phyloP scores from a whole-genome alignment of 1,284 basidiomycete genomes.

The Cryptococcus sp. region DNA sequence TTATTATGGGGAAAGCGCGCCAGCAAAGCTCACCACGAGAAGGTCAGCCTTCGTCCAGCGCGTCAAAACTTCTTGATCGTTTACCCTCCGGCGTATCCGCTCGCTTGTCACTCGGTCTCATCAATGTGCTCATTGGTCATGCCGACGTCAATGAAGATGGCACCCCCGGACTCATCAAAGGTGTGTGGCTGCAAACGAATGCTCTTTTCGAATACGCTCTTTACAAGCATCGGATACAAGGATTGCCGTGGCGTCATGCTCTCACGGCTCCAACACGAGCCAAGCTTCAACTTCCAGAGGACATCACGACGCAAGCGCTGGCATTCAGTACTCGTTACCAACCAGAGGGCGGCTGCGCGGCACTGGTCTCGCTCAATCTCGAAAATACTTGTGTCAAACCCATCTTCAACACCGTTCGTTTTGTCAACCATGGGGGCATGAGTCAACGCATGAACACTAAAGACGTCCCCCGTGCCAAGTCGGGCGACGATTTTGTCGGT shows the following conservation, averaged over 20 bases:
- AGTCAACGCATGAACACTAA: slow-evolving; percentile 18
- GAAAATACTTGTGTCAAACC: slow-evolving; percentile 41
- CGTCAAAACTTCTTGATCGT: slow-evolving; percentile 49
- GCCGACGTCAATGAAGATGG: slow-evolving; percentile 74
- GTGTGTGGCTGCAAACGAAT: slow-evolving; percentile 66
- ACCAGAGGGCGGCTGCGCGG: slow-evolving; percentile 43
- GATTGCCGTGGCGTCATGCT: slow-evolving; percentile 57
- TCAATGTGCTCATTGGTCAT: slow-evolving; percentile 70
- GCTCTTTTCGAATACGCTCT: slow-evolving; percentile 65
- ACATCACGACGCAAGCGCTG: slow-evolving; percentile 63
- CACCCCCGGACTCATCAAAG: slow-evolving; percentile 66
- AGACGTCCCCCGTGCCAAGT: slow-evolving; percentile 6
- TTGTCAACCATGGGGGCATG: slow-evolving; percentile 27
- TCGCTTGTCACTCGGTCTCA: slow-evolving; percentile 64
- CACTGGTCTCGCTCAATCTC: slow-evolving; percentile 37
- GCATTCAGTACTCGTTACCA: slow-evolving; percentile 56
- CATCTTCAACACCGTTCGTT: slow-evolving; percentile 45
- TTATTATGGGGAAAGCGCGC: slow-evolving; percentile 54
- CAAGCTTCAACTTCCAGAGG: slow-evolving; percentile 59
- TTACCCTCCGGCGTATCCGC: slow-evolving; percentile 62
- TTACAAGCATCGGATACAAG: slow-evolving; percentile 53
- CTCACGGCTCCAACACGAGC: slow-evolving; percentile 54
- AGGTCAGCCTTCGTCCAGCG: slow-evolving; percentile 3
- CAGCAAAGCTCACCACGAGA: slow-evolving; percentile 17
- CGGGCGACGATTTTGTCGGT: slow-evolving; percentile 27